Evolutionary conservation across 2,329 filamentous ascomycete genomes (phyloP).

Genomic region (Bipolaris cookei): DNA sequence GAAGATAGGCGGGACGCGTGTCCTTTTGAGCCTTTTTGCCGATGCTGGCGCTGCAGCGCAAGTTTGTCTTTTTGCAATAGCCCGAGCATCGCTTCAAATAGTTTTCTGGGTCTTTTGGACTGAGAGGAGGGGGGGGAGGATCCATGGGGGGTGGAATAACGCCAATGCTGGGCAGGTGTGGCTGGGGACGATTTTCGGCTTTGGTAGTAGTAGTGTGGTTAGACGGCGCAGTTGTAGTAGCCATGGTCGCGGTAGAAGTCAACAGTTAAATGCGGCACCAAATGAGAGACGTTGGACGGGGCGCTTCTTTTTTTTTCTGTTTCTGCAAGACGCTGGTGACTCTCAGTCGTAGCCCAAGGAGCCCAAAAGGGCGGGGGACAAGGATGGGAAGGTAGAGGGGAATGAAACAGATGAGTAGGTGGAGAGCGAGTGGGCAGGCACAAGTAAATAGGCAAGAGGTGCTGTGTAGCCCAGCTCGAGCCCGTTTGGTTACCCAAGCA

Average conservation of each 20-base stretch:
- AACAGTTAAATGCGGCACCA: not conserved
- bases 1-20: conserved; percentile 35
- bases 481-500: conserved; percentile 3
- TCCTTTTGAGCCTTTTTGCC: conserved; percentile 31
- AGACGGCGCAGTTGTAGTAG: not conserved
- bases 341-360: not conserved
- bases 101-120: conserved; percentile 37
- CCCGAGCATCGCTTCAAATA: conserved; percentile 38
- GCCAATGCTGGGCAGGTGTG: conserved; percentile 6
- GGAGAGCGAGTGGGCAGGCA: not conserved
- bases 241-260: not conserved
- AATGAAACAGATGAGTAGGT: not conserved
- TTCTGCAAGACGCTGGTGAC: not conserved
- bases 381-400: not conserved
- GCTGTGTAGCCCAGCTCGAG: conserved; percentile 10
- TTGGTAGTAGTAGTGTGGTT: conserved; percentile 3
- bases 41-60: conserved; percentile 30
- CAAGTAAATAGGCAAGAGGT: conserved; percentile 6
- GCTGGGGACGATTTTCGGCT: conserved; percentile 14
- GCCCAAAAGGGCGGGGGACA: too few relatives aligned
- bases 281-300: not conserved
- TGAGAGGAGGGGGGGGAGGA: conserved; percentile 14
- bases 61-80: conserved; percentile 35
- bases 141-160: conserved; percentile 4
- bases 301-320: not conserved